Conservation (phyloP, 495 filamentous ascomycete species). For the Cudoniella acicularis region DNA sequence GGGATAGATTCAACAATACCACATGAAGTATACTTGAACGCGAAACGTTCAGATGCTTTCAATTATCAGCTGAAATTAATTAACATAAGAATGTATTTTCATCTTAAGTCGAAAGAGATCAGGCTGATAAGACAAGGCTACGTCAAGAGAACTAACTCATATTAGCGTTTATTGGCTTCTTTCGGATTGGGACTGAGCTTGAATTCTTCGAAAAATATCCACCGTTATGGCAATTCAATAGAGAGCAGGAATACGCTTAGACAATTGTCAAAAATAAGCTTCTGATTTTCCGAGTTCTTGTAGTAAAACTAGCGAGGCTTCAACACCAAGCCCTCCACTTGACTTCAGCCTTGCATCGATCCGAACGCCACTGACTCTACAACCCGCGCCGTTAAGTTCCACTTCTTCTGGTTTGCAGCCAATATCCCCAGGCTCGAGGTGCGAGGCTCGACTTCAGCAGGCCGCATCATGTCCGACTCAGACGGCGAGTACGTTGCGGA, state of each 20-base stretch:
- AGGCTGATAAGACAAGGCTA: neutral
- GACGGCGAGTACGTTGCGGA: constrained; percentile 79
- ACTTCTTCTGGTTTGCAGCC: too few species aligned
- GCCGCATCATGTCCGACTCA: constrained; percentile 61
- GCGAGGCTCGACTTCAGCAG: too few species aligned
- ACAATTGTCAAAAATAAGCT: neutral
- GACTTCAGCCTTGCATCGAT: constrained; percentile 10
- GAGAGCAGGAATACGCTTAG: too few species aligned
- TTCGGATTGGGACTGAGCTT: too few species aligned
- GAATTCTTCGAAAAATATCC: too few species aligned
- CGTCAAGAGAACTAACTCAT: too few species aligned
- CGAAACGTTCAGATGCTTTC: neutral
- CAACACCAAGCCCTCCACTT: neutral
- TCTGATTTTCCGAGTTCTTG: too few species aligned
- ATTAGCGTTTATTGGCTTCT: too few species aligned
- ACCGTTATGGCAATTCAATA: too few species aligned
- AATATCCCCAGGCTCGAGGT: neutral
- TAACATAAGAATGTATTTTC: too few species aligned
- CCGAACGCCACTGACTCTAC: constrained; percentile 10
- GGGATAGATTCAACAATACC: constrained; percentile 4
- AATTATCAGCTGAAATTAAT: too few species aligned
- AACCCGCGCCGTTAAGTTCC: too few species aligned
- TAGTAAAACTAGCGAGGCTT: neutral
- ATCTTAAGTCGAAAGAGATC: neutral
- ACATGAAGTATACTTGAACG: neutral